phyloP scores from a whole-genome alignment of 1,284 basidiomycete genomes.

The Trichosporon sp. region DNA sequence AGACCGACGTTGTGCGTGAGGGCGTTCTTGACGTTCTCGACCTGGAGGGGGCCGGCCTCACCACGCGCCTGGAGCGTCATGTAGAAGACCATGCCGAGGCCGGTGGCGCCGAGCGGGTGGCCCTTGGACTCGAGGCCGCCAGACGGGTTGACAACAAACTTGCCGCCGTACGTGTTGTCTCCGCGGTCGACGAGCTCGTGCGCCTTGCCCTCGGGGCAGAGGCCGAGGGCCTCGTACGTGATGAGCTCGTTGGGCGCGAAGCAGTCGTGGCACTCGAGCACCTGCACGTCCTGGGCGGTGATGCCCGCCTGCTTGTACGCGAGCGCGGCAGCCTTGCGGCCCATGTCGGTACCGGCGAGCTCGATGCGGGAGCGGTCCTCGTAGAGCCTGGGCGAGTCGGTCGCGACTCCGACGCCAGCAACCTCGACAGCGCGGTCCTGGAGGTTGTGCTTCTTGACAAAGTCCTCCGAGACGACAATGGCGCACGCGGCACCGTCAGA shows the following conservation, averaged over 20 bases:
- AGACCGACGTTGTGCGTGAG: slow-evolving; percentile 21
- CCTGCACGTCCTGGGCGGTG: slow-evolving; percentile 17
- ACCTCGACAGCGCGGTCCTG: slow-evolving; percentile 21
- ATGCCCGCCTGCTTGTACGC: slow-evolving; percentile 18
- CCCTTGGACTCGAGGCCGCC: slow-evolving; percentile 23
- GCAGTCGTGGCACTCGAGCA: slow-evolving; percentile 24
- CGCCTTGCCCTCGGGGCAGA: slow-evolving; percentile 12
- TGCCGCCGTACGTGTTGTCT: slow-evolving; percentile 23
- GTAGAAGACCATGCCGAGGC: slow-evolving; percentile 24
- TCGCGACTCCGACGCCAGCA: slow-evolving; percentile 13
- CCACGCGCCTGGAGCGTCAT: slow-evolving; percentile 19
- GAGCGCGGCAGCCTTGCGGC: slow-evolving; percentile 10
- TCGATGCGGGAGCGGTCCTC: slow-evolving; percentile 16
- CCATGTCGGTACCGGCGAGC: slow-evolving; percentile 20
- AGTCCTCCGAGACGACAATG: slow-evolving; percentile 17
- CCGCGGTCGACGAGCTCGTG: slow-evolving; percentile 17
- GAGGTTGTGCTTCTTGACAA: slow-evolving; percentile 14
- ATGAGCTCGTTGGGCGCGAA: slow-evolving; percentile 23
- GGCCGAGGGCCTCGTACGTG: slow-evolving; percentile 19
- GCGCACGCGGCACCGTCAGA: slow-evolving; percentile 18
- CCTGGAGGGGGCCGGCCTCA: slow-evolving; percentile 19
- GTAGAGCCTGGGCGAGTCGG: slow-evolving; percentile 18
- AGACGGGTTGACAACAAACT: slow-evolving; percentile 20
- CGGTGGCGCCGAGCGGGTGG: slow-evolving; percentile 21
- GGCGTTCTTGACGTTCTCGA: slow-evolving; percentile 17